Conservation (phyloP, 805 yeast genomes). For the Saturnispora hagleri region DNA sequence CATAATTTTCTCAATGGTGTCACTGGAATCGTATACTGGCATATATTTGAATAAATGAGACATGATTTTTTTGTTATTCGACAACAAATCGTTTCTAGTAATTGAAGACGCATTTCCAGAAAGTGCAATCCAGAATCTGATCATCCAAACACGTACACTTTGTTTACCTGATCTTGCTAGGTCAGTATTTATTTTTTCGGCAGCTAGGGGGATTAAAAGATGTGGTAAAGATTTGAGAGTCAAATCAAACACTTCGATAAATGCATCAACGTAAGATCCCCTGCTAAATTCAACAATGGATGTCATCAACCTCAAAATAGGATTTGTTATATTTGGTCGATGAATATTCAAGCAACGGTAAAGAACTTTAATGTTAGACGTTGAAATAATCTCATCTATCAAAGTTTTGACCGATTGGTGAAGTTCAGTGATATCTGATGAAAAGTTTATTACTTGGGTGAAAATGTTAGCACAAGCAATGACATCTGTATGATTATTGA, state of each 20-base stretch:
- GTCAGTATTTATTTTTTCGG: slow-evolving; percentile 31
- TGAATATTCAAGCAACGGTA: slow-evolving; percentile 56
- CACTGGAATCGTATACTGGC: slow-evolving; percentile 42
- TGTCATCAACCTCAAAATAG: slow-evolving; percentile 48
- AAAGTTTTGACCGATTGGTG: slow-evolving; percentile 28
- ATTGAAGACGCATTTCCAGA: slow-evolving; percentile 40
- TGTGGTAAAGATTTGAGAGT: slow-evolving; percentile 52
- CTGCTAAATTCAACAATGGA: slow-evolving; percentile 41
- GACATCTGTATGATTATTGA: slow-evolving; percentile 45
- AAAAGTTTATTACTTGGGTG: slow-evolving; percentile 27
- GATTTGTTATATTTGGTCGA: slow-evolving; percentile 51
- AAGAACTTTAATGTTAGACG: slow-evolving; percentile 49
- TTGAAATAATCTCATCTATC: slow-evolving; percentile 43
- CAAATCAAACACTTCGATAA: slow-evolving; percentile 62
- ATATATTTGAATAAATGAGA: slow-evolving; percentile 61
- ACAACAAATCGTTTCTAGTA: slow-evolving; percentile 55
- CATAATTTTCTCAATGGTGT: slow-evolving; percentile 33
- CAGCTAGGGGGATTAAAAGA: slow-evolving; percentile 38
- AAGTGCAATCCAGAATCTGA: slow-evolving; percentile 52
- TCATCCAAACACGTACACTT: slow-evolving; percentile 50
- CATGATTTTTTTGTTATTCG: slow-evolving; percentile 47
- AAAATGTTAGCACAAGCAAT: slow-evolving; percentile 36
- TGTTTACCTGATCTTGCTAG: slow-evolving; percentile 30
- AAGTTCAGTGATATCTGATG: slow-evolving; percentile 15
- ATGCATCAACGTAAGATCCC: slow-evolving; percentile 44